Base-by-base conservation (phyloP, 257 asterid genomes). In the Solanum chmielewskii region DNA sequence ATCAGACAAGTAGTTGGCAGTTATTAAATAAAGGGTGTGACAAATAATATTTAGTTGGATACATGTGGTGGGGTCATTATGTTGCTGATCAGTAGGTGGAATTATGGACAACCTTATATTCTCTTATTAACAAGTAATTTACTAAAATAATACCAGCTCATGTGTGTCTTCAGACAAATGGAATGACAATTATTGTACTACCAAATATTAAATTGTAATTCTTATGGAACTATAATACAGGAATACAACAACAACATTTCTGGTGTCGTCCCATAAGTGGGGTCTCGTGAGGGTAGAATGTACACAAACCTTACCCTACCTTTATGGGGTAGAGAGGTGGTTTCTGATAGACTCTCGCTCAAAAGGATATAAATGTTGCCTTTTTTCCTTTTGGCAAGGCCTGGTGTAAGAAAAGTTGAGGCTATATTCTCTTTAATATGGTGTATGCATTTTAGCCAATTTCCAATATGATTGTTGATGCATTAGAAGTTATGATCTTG, bases 31-130 rank as follows among this genome's bases (percentile, higher is more conserved):
- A 77, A 69, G 87, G n/a, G 86, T 33, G 60, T 81, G 83, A 52
- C 66, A 49, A 76, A 25, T n/a, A 35, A 21, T 78, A 27, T 41
- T 23, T 44, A 6, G 84, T 86, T 78, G 87, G 85, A 76, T 82
- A 84, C 90, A 90, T 88, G 80, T 86, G 90, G 91, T 90, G 82
- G 89, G 92, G 31, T 85, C 52, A 44, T 81, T 70, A 31, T 71
- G 60, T 81, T 81, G 77, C 89, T 81, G 56, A 64, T 49, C 33
- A 75, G 83, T 83, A 66, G 37, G 52, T 27, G 45, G 78, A 31
- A n/a, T 37, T 35, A 81, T 81, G 42, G 69, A 49, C 85, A 49
- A 81, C 85, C 45, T 29, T 81, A 47, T 52, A 81, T 81, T 81
- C 68, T 81, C 64, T 49, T 29, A 49, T 49, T 49, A 80, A 60